Evolutionary conservation across 768 basidiomycete genomes (phyloP), one percentile per base, ranked within the genome.

Genomic region (Clitopilus passeckerianus): DNA sequence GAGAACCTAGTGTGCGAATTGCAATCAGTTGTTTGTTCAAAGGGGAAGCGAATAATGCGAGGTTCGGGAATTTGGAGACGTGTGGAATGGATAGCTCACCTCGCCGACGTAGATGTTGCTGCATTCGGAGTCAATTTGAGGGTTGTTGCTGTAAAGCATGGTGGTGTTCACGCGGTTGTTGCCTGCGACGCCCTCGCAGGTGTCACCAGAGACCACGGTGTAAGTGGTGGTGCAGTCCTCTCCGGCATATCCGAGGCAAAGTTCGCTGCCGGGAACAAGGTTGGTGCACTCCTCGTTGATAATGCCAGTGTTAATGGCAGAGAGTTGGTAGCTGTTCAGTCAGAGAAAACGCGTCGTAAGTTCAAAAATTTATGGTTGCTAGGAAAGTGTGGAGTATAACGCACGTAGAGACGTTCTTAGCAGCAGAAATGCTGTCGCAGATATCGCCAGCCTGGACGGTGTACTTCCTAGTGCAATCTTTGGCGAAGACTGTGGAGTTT

Each of bases 71-170:
- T 9, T 53, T 1, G 24, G 20, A 54, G 18, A 52, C 30, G 23
- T 3, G 1, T 12, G 34, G 8, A 46, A 44, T 1, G 53, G 12
- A 57, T 53, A 46, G 75, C 80, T 58, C 54, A 91, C 90, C 83
- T 91, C 87, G 67, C 86, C 89, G 59, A 87, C 67, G 72, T 91
- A 90, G 70, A 93, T 75, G 76, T 91, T 91, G 63, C 64, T 72
- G 71, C 85, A 89, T 0, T 68, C 74, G 0, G 52, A 1, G 65
- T 83, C 62, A 64, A 92, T 77, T 71, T 91, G 86, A 18, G 89
- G 91, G 82, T 93, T 93, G 82, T 92, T 91, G 60, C 63, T 15
- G 67, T 70, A 75, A 30, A 93, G 75, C 5, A 84, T 76, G 35
- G 83, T 82, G 23, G 64, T 58, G 76, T 86, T 82, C 70, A 89